A percentile compares a stretch with the other conserved stretches of the same genome.
Conservation (phyloP, 805 yeast genomes). For the Candida nanaspora region DNA sequence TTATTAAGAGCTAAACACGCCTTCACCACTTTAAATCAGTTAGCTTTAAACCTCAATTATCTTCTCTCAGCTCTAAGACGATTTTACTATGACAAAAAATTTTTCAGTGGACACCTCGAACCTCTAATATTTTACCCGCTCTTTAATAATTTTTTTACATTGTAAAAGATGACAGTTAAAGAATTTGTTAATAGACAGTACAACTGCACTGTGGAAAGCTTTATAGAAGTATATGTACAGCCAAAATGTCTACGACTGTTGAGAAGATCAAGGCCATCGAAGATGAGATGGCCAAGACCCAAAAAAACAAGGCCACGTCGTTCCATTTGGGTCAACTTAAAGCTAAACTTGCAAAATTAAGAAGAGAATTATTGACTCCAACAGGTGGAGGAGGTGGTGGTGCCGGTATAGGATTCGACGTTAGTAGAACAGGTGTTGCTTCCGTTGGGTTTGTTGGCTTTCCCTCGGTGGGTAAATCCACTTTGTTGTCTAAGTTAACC, state of each 20-base stretch:
- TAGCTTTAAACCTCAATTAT: no score
- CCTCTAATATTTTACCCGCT: conserved; percentile 10
- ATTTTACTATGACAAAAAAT: conserved; percentile 10
- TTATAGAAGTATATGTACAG: no score
- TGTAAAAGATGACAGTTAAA: no score
- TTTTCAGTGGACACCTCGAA: conserved; percentile 12
- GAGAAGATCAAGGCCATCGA: conserved; percentile 82
- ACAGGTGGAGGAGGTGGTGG: conserved; percentile 79
- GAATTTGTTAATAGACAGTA: no score
- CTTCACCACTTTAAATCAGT: no score
- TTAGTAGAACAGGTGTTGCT: conserved; percentile 97
- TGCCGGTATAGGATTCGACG: conserved; percentile 92
- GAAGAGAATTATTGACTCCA: conserved; percentile 81
- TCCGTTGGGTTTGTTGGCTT: conserved; percentile 97
- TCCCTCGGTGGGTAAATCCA: conserved; percentile 91
- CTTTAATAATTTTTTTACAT: background rate
- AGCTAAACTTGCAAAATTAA: conserved; percentile 91
- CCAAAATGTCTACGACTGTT: conserved; percentile 46
- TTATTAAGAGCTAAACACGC: no score
- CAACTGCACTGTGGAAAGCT: no score
- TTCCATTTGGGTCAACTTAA: conserved; percentile 96
- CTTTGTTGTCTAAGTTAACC: conserved; percentile 79
- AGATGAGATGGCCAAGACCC: conserved; percentile 97
- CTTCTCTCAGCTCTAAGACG: background rate
- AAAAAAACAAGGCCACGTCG: conserved; percentile 95